A percentile compares a stretch with the other conserved stretches of the same genome.
phyloP scores from a whole-genome alignment of 306 rosid genomes.

The Leucaena leucocephala region DNA sequence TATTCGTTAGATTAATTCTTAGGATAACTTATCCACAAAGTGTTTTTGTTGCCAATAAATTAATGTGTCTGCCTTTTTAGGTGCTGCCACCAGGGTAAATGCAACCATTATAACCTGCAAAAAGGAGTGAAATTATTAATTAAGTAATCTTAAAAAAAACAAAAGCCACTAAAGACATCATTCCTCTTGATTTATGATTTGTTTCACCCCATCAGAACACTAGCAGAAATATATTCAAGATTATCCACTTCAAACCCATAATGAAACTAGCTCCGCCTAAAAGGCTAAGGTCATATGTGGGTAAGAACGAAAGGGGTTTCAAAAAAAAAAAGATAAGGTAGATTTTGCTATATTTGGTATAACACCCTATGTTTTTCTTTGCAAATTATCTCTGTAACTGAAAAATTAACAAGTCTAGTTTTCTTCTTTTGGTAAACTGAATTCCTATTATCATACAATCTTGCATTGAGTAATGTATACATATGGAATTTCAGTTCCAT shows the following conservation, averaged over 20 bases:
- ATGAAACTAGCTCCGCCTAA: too few species aligned
- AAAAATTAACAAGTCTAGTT: too few species aligned
- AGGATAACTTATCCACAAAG: slow-evolving; percentile 27
- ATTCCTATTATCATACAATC: too few species aligned
- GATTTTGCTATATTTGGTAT: too few species aligned
- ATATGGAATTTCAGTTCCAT: too few species aligned
- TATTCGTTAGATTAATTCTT: slow-evolving; percentile 33
- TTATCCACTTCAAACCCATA: not conserved
- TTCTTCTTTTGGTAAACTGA: too few species aligned
- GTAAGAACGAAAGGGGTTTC: not conserved
- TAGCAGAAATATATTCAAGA: not conserved
- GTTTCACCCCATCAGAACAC: not conserved
- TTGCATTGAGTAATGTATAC: too few species aligned
- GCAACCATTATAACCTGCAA: slow-evolving; percentile 84
- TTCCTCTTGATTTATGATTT: not conserved
- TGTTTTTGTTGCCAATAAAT: slow-evolving; percentile 11
- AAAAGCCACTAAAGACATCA: not conserved
- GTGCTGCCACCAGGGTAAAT: slow-evolving; percentile 65
- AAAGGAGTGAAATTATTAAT: slow-evolving; percentile 12
- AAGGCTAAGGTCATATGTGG: not conserved
- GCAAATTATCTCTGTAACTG: too few species aligned
- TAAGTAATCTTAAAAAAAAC: not conserved
- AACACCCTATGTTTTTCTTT: too few species aligned
- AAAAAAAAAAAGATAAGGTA: too few species aligned
- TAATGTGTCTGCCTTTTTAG: slow-evolving; percentile 34